Evolutionary conservation across 2,329 filamentous ascomycete genomes (phyloP), one percentile per base, ranked within the genome.

Genomic region (Colletotrichum theobromicola): DNA sequence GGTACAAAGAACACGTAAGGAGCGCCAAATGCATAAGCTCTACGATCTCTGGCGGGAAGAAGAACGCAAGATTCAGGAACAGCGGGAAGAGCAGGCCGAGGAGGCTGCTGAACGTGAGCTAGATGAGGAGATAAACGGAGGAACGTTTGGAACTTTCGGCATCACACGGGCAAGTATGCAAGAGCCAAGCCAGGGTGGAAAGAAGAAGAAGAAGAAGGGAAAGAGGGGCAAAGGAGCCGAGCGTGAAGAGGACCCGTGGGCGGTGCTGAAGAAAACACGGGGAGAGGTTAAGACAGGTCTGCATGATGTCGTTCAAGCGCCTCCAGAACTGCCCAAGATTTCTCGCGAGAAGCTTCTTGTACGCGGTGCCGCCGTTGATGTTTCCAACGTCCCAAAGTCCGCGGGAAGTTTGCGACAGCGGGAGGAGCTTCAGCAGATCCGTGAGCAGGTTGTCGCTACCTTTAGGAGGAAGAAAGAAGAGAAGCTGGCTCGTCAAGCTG

Each of bases 1-100:
- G 81, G 89, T 92, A 21, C 89, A 91, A 76, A 89, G 91, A 66
- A 98, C 96, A 7, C 93, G 93, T 82, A 97, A 96, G 80, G 96
- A 98, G 85, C 94, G 92, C 82, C 93, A 93, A 77, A 93, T 98
- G 87, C 92, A 93, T 79, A 94, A 94, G 80, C 89, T 95, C 77
- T 95, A 96, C 81, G 93, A 93, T 58, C 94, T 96, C 78, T 95
- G 94, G 89, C 87, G 90, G 67, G 92, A 92, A 77, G 90, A 93
- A 79, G 93, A 94, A 26, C 86, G 86, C 66, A 91, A 91, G 80
- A 86, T 92, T 55, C 86, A 91, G 77, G 92, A 93, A 65, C 87
- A 90, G 78, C 90, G 89, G 68, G 92, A 93, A 60, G 93, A 94
- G 65, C 91, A 93, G 74, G 84, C 91, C 64, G 92, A 93, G 79